Base-by-base conservation (phyloP, 371 early-diverging fungal genomes). In the Apophysomyces ossiformis region DNA sequence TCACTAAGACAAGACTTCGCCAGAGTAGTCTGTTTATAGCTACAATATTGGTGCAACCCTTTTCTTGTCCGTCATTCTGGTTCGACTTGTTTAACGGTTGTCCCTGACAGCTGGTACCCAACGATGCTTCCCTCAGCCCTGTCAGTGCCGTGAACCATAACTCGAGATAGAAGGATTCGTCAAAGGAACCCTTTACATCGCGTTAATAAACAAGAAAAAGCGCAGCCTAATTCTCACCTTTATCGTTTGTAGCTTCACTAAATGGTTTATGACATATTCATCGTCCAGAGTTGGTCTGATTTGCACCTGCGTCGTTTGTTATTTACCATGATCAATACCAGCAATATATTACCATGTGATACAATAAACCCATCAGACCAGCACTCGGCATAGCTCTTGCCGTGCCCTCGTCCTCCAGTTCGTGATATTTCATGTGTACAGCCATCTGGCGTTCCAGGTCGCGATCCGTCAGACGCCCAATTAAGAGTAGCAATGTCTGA, bases 311-410 rank as follows among this genome's bases (percentile, higher is more conserved):
- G 18, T 15, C 4, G 15, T 37, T 18, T 18, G 9, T 9, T 43
- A 39, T 7, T 43, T 54, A 26, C 44, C 7, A 16, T 1, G 8
- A 5, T 43, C 13, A 6, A 32, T 7, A 11, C 18, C n/a, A 7
- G 59, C 7, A 35, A 57, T n/a, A 9, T 7, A 59, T 63, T 71
- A 76, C 83, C 66, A 83, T 65, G 67, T 83, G 79, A 70, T 81
- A 83, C 8, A 81, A 41, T 21, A 81, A 56, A 1, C 76, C 81
- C 79, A 83, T 81, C 9, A 83, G 50, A 2, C 81, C 84, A 12
- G 84, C 84, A 58, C 84, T 83, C 7, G 84, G 84, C 72, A 83
- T 75, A 4, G 81, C 84, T 61, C 84, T 72, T 26, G 84, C 84
- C 1, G 84, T 83, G 12, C 84, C 84, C 66, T 83, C 84, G 65